These are phyloP conservation scores for Hondaea fermentalgiana DNA, from an alignment of 108 stramenopile species.

Conservation along the genomic window DNA sequence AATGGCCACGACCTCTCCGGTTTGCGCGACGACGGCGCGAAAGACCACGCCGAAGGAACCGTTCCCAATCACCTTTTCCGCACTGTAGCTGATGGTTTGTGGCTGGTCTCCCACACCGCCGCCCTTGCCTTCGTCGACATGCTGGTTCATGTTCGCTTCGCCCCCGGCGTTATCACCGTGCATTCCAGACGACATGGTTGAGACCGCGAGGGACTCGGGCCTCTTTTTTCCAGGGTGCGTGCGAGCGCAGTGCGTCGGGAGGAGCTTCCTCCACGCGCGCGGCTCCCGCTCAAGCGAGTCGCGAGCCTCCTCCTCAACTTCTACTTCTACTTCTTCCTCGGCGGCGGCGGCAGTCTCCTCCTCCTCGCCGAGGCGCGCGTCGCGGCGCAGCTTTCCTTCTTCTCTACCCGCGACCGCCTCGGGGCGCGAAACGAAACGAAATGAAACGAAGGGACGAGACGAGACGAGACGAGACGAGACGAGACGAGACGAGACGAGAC, in stretches of 20 bases:
- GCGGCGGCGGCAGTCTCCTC: background rate
- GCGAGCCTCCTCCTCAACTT: too few species aligned
- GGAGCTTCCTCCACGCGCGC: too few species aligned
- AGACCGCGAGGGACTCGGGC: background rate
- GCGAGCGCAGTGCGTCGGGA: too few species aligned
- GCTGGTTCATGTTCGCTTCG: background rate
- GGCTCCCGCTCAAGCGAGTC: too few species aligned
- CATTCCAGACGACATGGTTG: background rate
- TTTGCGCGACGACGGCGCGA: slow-evolving; percentile 85
- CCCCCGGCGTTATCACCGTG: background rate
- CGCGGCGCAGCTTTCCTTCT: background rate
- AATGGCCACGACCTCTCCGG: slow-evolving; percentile 83
- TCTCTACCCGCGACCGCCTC: background rate
- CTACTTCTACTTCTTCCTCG: too few species aligned
- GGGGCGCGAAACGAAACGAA: too few species aligned
- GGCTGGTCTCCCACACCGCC: background rate
- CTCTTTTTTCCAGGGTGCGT: background rate
- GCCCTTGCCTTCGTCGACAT: background rate
- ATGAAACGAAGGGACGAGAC: background rate
- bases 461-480: too few species aligned
- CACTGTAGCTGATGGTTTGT: slow-evolving; percentile 83
- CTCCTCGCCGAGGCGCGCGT: background rate
- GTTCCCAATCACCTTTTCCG: slow-evolving; percentile 94
- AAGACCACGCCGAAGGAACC: slow-evolving; percentile 97
- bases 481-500: too few species aligned